Evolutionary conservation across 2,329 filamentous ascomycete species (phyloP).

Genomic region (Colletotrichum cordylinicola): DNA sequence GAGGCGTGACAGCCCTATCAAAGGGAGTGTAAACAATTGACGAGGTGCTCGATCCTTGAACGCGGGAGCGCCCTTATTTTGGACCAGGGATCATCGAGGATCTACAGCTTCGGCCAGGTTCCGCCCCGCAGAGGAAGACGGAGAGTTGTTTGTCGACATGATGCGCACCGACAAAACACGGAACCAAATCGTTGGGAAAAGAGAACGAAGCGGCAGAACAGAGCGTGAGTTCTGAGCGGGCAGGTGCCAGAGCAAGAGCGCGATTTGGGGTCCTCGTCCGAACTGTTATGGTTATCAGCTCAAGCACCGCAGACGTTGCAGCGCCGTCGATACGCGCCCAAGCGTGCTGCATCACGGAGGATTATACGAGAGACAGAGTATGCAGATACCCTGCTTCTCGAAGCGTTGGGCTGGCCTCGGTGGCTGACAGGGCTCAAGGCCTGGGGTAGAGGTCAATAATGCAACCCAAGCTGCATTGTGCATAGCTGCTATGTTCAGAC

Average conservation of each 20-base stretch:
- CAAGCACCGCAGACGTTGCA: neutral
- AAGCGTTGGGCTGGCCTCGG: neutral
- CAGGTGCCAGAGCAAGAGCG: neutral
- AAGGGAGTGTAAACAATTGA: neutral
- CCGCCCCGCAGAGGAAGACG: neutral
- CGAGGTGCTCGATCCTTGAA: neutral
- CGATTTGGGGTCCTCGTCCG: neutral
- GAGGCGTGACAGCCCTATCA: neutral
- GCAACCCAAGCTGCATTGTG: neutral
- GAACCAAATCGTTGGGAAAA: neutral
- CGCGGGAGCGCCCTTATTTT: neutral
- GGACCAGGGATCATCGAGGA: neutral
- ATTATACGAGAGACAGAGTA: neutral
- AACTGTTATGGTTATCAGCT: neutral
- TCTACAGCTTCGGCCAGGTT: neutral
- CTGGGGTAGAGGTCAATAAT: neutral
- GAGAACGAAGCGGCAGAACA: neutral
- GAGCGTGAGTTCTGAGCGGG: neutral
- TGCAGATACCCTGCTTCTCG: neutral
- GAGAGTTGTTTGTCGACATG: neutral
- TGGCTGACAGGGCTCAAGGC: neutral
- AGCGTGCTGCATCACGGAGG: neutral
- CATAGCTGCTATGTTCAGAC: neutral
- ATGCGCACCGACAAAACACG: neutral
- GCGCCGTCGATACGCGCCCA: neutral